Percentiles rank a stretch among this genome's conserved stretches.
phyloP scores from a whole-genome alignment of 2,329 filamentous ascomycete species.

The Fusarium albosuccineum region DNA sequence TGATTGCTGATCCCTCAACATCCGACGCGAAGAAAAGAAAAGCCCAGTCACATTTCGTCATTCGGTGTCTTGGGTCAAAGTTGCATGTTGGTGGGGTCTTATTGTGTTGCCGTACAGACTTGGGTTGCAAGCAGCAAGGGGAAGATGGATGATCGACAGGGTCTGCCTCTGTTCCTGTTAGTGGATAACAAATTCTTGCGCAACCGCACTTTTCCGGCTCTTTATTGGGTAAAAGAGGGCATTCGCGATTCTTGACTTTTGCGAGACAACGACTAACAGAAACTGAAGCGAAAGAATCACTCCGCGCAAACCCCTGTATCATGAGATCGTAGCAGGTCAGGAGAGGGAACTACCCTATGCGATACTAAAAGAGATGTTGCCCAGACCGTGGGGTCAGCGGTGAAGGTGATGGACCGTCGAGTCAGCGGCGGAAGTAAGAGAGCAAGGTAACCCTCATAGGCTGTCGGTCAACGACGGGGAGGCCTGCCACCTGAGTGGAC shows the following conservation, averaged over 20 bases:
- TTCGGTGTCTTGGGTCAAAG: constrained; percentile 11
- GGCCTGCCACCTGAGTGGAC: constrained; percentile 35
- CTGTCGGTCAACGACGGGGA: constrained; percentile 27
- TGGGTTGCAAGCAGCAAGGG: constrained; percentile 17
- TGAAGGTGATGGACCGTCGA: constrained; percentile 26
- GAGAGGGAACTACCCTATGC: constrained; percentile 18
- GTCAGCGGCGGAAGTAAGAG: constrained; percentile 25
- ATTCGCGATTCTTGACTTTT: constrained; percentile 1
- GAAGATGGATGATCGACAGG: constrained; percentile 13
- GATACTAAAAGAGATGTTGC: constrained; percentile 25
- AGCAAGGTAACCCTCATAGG: constrained; percentile 31
- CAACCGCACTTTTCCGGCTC: constrained; percentile 5
- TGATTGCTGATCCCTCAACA: constrained; percentile 9
- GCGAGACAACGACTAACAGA: constrained; percentile 7
- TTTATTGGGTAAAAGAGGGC: not conserved
- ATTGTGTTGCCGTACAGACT: constrained; percentile 18
- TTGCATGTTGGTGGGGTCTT: constrained; percentile 21
- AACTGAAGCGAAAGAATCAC: constrained; percentile 10
- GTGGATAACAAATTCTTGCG: constrained; percentile 13
- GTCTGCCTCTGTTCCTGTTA: constrained; percentile 12
- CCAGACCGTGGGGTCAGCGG: constrained; percentile 33
- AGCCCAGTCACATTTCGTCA: constrained; percentile 12
- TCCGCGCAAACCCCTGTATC: constrained; percentile 11
- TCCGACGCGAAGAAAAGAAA: not conserved
- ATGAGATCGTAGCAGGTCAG: constrained; percentile 29